These are phyloP conservation scores for Moniliella sp. DNA, from an alignment of 1,284 basidiomycete genomes.

Conservation along the genomic window DNA sequence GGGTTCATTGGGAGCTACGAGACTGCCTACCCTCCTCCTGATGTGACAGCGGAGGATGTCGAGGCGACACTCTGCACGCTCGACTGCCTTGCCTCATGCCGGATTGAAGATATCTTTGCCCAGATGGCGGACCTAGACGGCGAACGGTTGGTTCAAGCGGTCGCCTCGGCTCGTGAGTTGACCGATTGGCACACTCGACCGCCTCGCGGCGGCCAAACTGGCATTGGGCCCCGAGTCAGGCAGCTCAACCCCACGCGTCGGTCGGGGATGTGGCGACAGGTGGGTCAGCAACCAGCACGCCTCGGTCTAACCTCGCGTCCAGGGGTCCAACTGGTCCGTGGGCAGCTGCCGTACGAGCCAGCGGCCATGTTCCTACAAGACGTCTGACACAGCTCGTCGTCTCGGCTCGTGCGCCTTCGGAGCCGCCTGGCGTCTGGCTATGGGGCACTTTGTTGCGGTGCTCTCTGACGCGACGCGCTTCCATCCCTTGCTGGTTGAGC, in stretches of 20 bases:
- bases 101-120: conserved; percentile 74
- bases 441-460: background rate
- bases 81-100: conserved; percentile 81
- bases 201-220: too few species aligned
- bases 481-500: background rate
- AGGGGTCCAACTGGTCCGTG: too few species aligned
- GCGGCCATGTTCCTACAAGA: background rate
- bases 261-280: too few species aligned
- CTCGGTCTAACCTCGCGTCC: too few species aligned
- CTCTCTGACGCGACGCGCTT: background rate
- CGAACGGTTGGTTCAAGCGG: conserved; percentile 52
- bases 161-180: conserved; percentile 34
- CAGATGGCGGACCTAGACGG: conserved; percentile 55
- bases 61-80: conserved; percentile 84
- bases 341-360: background rate
- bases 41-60: conserved; percentile 58
- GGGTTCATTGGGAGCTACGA: background rate
- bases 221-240: too few species aligned
- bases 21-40: conserved; percentile 42
- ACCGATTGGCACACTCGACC: background rate
- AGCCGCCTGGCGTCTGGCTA: background rate
- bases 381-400: background rate
- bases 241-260: too few species aligned
- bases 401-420: too few species aligned
- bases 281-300: too few species aligned